Base-by-base conservation (phyloP, 1,139 yeast genomes). In the Geotrichum phurueaensis region DNA sequence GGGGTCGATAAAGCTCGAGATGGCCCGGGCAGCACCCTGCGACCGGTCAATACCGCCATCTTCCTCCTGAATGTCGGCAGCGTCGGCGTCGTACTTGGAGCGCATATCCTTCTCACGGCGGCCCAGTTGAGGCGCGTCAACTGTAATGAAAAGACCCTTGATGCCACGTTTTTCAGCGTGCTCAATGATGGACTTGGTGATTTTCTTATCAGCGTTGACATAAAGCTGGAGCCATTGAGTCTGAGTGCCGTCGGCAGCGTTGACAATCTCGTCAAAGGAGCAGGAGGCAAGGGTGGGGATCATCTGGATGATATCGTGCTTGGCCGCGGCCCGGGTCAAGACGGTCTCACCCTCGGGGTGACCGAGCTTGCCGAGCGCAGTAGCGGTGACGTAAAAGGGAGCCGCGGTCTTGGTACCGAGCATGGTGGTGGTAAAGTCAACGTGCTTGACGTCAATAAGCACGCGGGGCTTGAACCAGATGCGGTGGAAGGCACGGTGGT, bases 51-150 rank as follows among this genome's bases (percentile, higher is more conserved):
- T 81, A 29, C 77, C 79, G 23, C 69, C 75, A 49, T 73, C 78
- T n/a, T 73, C 74, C 43, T 73, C 72, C 59, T 76, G 76, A 7
- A 78, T 78, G 31, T 75, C 71, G 9, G 84, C 86, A n/a, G 82
- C 83, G 23, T 82, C 86, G 6, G 81, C 86, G 65, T 83, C 88
- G 65, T 84, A 86, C 69, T 81, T 86, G 20, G 47, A 39, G 70
- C 81, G 78, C 74, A 79, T 80, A 67, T 84, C 84, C 67, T 73
- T 79, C 73, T 92, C 97, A 67, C 98, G 84, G 66, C 96, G 83
- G n/a, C 98, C 98, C 62, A 91, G 79, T 65, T 89, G 90, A 3
- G 97, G 97, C 0, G 97, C 97, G 76, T 92, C 98, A 3, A 91
- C 97, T 0, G 96, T 90, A 60, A 90, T 84, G 71, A 89, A 89